Percentiles rank a stretch among this genome's conserved stretches.
Evolutionary conservation across 257 asterid species (phyloP).

Genomic region (Solanum verrucosum): DNA sequence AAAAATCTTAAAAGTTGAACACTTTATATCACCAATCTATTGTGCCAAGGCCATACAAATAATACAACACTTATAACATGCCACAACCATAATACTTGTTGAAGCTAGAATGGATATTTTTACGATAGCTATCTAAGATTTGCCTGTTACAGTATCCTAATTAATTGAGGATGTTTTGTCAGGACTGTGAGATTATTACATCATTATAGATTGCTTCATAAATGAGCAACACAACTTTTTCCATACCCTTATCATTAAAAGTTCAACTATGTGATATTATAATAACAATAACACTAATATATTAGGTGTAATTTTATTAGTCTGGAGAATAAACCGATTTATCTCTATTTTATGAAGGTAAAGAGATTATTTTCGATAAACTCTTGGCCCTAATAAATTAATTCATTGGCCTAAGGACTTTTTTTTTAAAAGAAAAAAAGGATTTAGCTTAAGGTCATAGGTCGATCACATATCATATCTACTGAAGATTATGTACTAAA

Average conservation of each 20-base stretch:
- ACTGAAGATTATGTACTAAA: not conserved
- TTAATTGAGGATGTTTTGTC: not conserved
- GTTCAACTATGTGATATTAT: not conserved
- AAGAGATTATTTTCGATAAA: not conserved
- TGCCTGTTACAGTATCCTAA: not conserved
- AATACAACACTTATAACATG: not conserved
- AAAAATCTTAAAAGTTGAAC: too few species aligned
- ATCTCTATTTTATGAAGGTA: not conserved
- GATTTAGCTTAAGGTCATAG: not conserved
- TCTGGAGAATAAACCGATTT: not conserved
- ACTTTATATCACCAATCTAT: not conserved
- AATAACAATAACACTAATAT: not conserved
- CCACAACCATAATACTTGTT: not conserved
- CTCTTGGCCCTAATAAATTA: rapidly evolving
- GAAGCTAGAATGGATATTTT: not conserved
- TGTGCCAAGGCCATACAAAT: not conserved
- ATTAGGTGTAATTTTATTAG: not conserved
- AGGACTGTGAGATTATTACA: not conserved
- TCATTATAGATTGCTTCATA: not conserved
- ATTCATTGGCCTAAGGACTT: not conserved
- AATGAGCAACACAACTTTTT: not conserved
- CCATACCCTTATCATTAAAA: not conserved
- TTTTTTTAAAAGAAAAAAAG: too few species aligned
- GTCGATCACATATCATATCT: not conserved
- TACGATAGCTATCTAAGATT: not conserved